Percentiles rank a stretch among this genome's conserved stretches.
Conservation (phyloP, 768 basidiomycete genomes). For the Coprinopsis marcescibilis region DNA sequence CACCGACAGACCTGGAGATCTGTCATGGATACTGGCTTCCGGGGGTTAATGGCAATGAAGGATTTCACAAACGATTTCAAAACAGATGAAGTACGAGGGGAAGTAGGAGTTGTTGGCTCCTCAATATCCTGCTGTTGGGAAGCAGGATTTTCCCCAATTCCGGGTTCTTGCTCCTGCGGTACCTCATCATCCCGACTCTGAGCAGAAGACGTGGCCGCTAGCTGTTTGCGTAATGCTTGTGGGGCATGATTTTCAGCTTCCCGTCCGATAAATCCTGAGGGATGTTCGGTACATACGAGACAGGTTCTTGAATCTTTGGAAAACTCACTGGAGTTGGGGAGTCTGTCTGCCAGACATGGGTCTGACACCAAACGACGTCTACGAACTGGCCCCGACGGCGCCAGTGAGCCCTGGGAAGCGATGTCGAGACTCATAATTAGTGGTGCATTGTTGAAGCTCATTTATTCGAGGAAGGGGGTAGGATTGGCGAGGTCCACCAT, state of each 20-base stretch:
- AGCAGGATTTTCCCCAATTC: too few relatives aligned
- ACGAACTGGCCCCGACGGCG: slow-evolving; percentile 14
- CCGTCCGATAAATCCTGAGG: slow-evolving; percentile 66
- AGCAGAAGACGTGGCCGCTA: slow-evolving; percentile 15
- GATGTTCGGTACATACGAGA: too few relatives aligned
- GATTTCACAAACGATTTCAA: slow-evolving; percentile 27
- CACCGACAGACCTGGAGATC: slow-evolving; percentile 22
- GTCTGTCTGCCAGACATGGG: slow-evolving; percentile 61
- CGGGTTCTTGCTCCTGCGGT: slow-evolving; percentile 17
- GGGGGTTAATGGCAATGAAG: slow-evolving; percentile 15
- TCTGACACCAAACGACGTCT: slow-evolving; percentile 41
- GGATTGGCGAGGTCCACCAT: too few relatives aligned
- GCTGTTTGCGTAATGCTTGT: slow-evolving; percentile 48
- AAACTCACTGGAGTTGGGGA: slow-evolving; percentile 57
- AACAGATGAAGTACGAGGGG: slow-evolving; percentile 26
- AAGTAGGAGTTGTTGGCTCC: slow-evolving; percentile 13
- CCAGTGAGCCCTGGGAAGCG: slow-evolving; percentile 12
- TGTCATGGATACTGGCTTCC: slow-evolving; percentile 17
- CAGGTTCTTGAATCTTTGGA: background rate
- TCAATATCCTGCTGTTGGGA: too few relatives aligned
- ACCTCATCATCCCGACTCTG: slow-evolving; percentile 14
- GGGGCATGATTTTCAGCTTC: slow-evolving; percentile 62
- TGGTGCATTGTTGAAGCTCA: slow-evolving; percentile 52
- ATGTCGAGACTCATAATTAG: slow-evolving; percentile 29
- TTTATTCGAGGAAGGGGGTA: slow-evolving; percentile 2